Evolutionary conservation across 202 grass and related monocot species (phyloP).

Genomic region (Eragrostis tef): DNA sequence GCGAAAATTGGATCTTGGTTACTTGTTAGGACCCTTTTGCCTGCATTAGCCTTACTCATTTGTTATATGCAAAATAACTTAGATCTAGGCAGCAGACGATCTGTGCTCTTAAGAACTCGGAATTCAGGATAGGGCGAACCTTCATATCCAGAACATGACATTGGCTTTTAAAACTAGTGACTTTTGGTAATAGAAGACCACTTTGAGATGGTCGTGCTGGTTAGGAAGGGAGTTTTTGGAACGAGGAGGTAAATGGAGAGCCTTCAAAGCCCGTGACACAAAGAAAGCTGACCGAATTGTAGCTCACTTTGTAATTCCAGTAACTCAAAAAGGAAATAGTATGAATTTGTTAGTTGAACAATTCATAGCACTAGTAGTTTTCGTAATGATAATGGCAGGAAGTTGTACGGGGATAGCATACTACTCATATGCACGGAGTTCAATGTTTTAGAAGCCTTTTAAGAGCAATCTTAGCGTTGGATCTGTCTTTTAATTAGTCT

Average conservation of each 20-base stretch:
- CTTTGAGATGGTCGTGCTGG: background rate
- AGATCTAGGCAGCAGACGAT: background rate
- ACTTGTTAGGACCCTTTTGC: background rate
- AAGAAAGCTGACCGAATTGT: background rate
- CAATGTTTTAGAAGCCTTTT: background rate
- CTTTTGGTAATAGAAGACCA: background rate
- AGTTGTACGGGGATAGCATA: background rate
- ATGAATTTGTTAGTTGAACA: constrained; percentile 10
- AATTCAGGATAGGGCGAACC: background rate
- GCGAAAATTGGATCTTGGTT: constrained; percentile 32
- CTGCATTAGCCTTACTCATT: background rate
- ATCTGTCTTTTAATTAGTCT: constrained; percentile 1
- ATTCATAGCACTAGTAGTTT: background rate
- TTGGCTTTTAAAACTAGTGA: background rate
- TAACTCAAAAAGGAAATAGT: background rate
- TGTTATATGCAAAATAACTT: background rate
- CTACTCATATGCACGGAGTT: background rate
- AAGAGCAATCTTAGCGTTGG: constrained; percentile 21
- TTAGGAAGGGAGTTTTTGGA: background rate
- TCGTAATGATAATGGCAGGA: constrained; percentile 4
- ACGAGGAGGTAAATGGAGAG: background rate
- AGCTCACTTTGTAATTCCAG: background rate
- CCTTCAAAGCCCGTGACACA: background rate
- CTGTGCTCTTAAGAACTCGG: background rate
- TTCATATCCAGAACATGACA: background rate